These are phyloP conservation scores for Dipteronia sinensis DNA, from an alignment of 345 rosid species.

Conservation along the genomic window DNA sequence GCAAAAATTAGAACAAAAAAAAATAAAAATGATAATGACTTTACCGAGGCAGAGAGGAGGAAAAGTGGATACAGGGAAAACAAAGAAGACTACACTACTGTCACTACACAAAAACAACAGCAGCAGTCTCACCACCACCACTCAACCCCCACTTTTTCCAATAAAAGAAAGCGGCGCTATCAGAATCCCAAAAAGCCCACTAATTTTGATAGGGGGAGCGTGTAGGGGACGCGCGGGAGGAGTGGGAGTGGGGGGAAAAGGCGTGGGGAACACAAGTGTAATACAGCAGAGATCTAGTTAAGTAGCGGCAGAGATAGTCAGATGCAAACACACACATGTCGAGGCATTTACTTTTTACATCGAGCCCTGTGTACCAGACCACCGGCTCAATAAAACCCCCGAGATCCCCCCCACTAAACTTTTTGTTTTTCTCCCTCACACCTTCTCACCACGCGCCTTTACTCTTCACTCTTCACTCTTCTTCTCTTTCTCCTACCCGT, in stretches of 20 bases:
- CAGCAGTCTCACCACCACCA: neutral
- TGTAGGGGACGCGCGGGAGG: too few relatives aligned
- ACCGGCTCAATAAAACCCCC: constrained; percentile 22
- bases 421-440: neutral
- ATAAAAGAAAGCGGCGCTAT: constrained; percentile 4
- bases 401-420: neutral
- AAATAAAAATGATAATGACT: too few relatives aligned
- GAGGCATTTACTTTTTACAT: constrained; percentile 4
- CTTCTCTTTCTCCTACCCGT: too few relatives aligned
- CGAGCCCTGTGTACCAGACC: constrained; percentile 31
- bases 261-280: neutral
- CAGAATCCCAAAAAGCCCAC: too few relatives aligned
- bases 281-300: constrained; percentile 14
- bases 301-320: neutral
- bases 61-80: neutral
- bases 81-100: neutral
- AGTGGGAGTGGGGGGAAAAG: neutral
- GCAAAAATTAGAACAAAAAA: too few relatives aligned
- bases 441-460: neutral
- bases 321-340: neutral
- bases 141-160: neutral
- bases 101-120: too few relatives aligned
- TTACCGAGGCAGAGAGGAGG: constrained; percentile 22
- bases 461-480: neutral
- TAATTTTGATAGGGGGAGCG: too few relatives aligned